Percentiles rank a stretch among this genome's conserved stretches.
Evolutionary conservation across 2,329 filamentous ascomycete genomes (phyloP).

Genomic region (Neopestalotiopsis rosae): DNA sequence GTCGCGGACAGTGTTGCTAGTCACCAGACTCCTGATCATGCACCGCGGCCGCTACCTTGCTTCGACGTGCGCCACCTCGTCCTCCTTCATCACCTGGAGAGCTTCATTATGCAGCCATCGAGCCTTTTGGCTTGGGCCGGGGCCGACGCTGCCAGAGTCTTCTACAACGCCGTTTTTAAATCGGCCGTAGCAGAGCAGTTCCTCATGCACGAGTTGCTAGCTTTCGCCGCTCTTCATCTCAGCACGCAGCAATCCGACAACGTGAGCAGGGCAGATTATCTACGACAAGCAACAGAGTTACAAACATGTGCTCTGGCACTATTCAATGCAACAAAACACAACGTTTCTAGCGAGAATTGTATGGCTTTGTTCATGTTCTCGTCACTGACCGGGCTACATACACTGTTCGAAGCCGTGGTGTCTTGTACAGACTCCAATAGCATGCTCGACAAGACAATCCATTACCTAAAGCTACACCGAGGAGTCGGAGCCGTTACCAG

Average conservation of each 20-base stretch:
- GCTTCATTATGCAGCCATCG: not conserved
- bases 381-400: slow-evolving; percentile 1
- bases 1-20: not conserved
- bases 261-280: not conserved
- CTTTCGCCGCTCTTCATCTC: slow-evolving; percentile 9
- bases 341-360: not conserved
- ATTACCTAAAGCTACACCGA: not conserved
- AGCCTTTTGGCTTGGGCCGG: not conserved
- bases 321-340: not conserved
- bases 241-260: not conserved
- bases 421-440: not conserved
- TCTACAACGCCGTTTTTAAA: not conserved
- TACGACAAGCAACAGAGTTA: not conserved
- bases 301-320: slow-evolving; percentile 3
- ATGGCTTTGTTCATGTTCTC: slow-evolving; percentile 10
- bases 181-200: not conserved
- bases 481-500: not conserved
- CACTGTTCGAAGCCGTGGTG: slow-evolving; percentile 4
- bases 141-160: not conserved
- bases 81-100: slow-evolving; percentile 4
- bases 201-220: slow-evolving; percentile 10
- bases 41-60: no score
- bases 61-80: not conserved
- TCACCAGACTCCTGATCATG: not conserved
- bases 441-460: not conserved